phyloP scores from a whole-genome alignment of 768 basidiomycete species.

The Suillus weaverae region DNA sequence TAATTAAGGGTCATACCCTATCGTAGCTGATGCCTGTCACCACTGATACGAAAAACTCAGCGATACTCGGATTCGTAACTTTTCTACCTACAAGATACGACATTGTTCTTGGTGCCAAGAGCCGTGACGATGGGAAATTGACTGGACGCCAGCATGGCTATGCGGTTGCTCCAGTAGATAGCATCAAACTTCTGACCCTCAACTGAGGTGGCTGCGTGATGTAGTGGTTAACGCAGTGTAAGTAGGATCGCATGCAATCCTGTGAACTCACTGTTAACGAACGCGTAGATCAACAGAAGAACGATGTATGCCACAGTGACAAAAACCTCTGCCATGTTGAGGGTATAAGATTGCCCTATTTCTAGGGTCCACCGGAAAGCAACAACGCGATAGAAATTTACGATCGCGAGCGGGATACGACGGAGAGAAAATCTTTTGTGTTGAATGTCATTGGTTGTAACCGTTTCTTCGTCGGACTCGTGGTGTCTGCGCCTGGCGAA shows the following conservation, averaged over 20 bases:
- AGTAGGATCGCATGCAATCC: not conserved
- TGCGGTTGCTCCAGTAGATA: constrained; percentile 34
- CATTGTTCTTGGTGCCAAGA: constrained; percentile 45
- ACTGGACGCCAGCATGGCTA: constrained; percentile 30
- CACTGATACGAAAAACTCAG: constrained; percentile 11
- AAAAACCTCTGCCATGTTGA: constrained; percentile 43
- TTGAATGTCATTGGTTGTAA: not conserved
- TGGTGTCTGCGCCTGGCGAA: constrained; percentile 11
- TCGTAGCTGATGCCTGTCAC: constrained; percentile 24
- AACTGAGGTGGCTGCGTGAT: constrained; percentile 20
- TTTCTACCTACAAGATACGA: constrained; percentile 19
- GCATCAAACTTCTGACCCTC: constrained; percentile 22
- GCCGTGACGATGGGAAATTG: constrained; percentile 42
- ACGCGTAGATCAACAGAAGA: constrained; percentile 36
- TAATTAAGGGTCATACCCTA: constrained; percentile 12
- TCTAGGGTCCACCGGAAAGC: constrained; percentile 38
- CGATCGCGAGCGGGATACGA: constrained; percentile 30
- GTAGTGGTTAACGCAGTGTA: not conserved
- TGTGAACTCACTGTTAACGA: constrained; percentile 37
- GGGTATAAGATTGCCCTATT: constrained; percentile 33
- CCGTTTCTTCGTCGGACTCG: constrained; percentile 9
- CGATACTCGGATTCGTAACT: not conserved
- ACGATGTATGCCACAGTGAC: constrained; percentile 38
- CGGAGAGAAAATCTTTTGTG: constrained; percentile 15
- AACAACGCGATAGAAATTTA: constrained; percentile 36